Evolutionary conservation across 148 eudicot species (phyloP).

Genomic region (Diospyros kaki): DNA sequence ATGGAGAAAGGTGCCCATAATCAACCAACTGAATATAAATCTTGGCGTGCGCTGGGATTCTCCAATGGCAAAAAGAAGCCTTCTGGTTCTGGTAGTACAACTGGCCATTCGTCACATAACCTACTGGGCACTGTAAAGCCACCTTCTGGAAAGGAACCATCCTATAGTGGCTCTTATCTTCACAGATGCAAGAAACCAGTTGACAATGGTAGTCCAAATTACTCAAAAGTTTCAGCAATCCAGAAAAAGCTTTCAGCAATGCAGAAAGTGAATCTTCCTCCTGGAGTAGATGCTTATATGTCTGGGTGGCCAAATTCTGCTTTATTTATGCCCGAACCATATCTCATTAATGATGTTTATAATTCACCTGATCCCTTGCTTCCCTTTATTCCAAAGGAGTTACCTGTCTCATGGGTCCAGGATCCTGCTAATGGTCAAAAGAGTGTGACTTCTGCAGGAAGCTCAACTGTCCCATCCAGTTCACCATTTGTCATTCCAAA

Average conservation of each 20-base stretch:
- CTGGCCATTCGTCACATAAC: not conserved
- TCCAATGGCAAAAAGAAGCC: slow-evolving; percentile 2
- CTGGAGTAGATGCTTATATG: slow-evolving; percentile 10
- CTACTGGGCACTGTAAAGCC: not conserved
- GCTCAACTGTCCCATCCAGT: slow-evolving; percentile 7
- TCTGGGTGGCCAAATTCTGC: slow-evolving; percentile 4
- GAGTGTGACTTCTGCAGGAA: slow-evolving; percentile 11
- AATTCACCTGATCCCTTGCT: not conserved
- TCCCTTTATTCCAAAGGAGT: not conserved
- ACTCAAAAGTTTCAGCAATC: slow-evolving; percentile 1
- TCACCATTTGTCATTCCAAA: slow-evolving; percentile 8
- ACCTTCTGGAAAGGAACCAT: slow-evolving; percentile 5
- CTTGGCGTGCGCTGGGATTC: not conserved
- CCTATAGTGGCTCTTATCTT: not conserved
- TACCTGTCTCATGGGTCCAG: not conserved
- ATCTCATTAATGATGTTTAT: not conserved
- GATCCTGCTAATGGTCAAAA: slow-evolving; percentile 5
- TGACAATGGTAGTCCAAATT: slow-evolving; percentile 11
- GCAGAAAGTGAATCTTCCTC: slow-evolving; percentile 3
- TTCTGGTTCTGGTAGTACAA: slow-evolving; percentile 1
- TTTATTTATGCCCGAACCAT: not conserved
- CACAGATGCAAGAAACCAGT: not conserved
- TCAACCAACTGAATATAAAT: not conserved
- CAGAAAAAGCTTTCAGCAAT: not conserved
- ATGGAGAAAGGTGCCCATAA: not conserved